Evolutionary conservation across 1,284 basidiomycete genomes (phyloP).

Genomic region (Athelia psychrophila): DNA sequence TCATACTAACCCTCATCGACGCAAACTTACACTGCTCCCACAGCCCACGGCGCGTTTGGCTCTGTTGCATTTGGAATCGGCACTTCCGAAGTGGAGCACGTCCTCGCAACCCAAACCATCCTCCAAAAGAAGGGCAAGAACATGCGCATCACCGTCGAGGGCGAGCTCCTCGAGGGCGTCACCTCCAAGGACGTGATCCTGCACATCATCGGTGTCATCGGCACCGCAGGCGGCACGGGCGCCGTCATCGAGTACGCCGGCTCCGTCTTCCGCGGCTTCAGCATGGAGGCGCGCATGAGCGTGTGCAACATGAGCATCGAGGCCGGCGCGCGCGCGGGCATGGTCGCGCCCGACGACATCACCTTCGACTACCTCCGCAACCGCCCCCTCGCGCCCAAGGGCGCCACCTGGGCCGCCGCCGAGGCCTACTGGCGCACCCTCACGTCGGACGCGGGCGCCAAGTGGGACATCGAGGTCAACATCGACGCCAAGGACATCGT

Average conservation of each 20-base stretch:
- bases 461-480: conserved; percentile 87
- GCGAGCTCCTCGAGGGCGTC: conserved; percentile 83
- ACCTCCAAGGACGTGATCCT: conserved; percentile 95
- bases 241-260: conserved; percentile 94
- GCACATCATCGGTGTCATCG: conserved; percentile 92
- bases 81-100: conserved; percentile 96
- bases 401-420: conserved; percentile 88
- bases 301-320: conserved; percentile 99
- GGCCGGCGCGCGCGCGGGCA: conserved; percentile 91
- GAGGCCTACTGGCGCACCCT: conserved; percentile 89
- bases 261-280: conserved; percentile 86
- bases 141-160: conserved; percentile 93
- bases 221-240: conserved; percentile 93
- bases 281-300: conserved; percentile 96
- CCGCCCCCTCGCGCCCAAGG: conserved; percentile 85
- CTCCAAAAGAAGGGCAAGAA: conserved; percentile 93
- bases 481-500: conserved; percentile 89
- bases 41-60: conserved; percentile 94
- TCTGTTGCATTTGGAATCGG: conserved; percentile 96
- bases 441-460: conserved; percentile 83
- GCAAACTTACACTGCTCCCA: conserved; percentile 7
- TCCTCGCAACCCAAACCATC: conserved; percentile 93
- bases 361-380: conserved; percentile 89
- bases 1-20: neutral
- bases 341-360: conserved; percentile 92